Evolutionary conservation across 2,329 filamentous ascomycete species (phyloP), one percentile per base, ranked within the genome.

Genomic region (Verticillium zaregamsianum): DNA sequence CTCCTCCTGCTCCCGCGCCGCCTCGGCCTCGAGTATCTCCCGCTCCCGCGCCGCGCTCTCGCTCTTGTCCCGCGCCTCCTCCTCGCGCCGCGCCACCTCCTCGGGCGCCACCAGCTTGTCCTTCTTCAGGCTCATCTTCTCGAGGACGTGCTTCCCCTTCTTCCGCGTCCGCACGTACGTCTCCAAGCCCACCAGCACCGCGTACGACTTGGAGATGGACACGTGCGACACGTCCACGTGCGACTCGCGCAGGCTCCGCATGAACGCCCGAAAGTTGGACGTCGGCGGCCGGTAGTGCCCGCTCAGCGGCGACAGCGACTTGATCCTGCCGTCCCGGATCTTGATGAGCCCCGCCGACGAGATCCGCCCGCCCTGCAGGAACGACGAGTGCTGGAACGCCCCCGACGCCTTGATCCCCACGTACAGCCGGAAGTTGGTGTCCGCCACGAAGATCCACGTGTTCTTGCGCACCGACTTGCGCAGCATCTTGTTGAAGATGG

Each of bases 401-500:
- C 93, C 93, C 4, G 88, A 90, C 72, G 91, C 87, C 71, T 97
- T 97, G 78, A 97, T 95, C 57, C 93, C 93, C 37, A 97, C 87
- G 72, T 96, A 97, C 0, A 97, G 80, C 1, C 91, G 86, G 73
- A 93, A 95, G 1, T 86, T 89, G 1, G 91, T 94, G 74, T 97
- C 93, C 28, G 90, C 90, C 8, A 93, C 93, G 69, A 96, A 97
- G 66, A 97, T 96, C 93, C 93, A 97, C 5, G 91, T 95, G 70
- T 94, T 93, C 65, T 92, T 92, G 73, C 88, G 90, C 45, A 93
- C 90, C 0, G 90, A 88, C 66, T 91, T 90, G 63, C 91, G 86
- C 17, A 95, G 81, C 6, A 96, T 80, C 65, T 90, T 90, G 73
- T 95, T 92, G 72, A 94, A 85, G 3, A 96, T 82, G 1, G 89